Percentiles rank a stretch among this genome's conserved stretches.
phyloP scores from a whole-genome alignment of 345 rosid genomes.

The Corchorus capsularis region DNA sequence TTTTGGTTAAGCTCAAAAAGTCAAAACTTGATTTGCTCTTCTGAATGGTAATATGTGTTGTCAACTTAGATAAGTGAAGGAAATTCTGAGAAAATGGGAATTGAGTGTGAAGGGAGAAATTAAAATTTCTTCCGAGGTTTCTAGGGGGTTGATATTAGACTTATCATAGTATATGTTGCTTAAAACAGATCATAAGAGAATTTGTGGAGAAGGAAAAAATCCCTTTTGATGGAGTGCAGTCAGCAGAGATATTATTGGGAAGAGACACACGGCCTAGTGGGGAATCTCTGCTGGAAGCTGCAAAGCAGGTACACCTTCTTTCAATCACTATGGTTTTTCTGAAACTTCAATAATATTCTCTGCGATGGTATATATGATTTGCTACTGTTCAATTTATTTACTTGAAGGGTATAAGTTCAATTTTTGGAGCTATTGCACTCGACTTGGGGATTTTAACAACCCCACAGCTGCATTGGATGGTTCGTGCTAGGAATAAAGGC shows the following conservation, averaged over 20 bases:
- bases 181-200: constrained; percentile 52
- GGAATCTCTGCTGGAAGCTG: constrained; percentile 77
- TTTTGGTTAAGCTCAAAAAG: background rate
- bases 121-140: background rate
- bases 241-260: constrained; percentile 70
- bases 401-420: constrained; percentile 63
- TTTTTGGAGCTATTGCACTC: constrained; percentile 57
- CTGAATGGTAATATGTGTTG: background rate
- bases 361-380: background rate
- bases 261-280: constrained; percentile 99
- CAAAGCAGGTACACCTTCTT: constrained; percentile 48
- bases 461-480: constrained; percentile 96
- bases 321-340: background rate
- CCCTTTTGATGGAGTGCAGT: constrained; percentile 41
- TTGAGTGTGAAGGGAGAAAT: background rate
- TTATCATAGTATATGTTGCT: constrained; percentile 9
- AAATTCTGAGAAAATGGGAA: background rate
- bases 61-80: background rate
- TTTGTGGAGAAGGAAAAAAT: constrained; percentile 69
- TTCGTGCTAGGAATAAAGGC: constrained; percentile 79
- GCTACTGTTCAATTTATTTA: constrained; percentile 18
- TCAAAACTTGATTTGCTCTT: background rate
- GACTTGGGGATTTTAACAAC: constrained; percentile 88
- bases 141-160: background rate
- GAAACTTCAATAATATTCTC: constrained; percentile 2